phyloP scores from a whole-genome alignment of 192 early-diverging fungal species.

The Globomyces pollinis-pini region DNA sequence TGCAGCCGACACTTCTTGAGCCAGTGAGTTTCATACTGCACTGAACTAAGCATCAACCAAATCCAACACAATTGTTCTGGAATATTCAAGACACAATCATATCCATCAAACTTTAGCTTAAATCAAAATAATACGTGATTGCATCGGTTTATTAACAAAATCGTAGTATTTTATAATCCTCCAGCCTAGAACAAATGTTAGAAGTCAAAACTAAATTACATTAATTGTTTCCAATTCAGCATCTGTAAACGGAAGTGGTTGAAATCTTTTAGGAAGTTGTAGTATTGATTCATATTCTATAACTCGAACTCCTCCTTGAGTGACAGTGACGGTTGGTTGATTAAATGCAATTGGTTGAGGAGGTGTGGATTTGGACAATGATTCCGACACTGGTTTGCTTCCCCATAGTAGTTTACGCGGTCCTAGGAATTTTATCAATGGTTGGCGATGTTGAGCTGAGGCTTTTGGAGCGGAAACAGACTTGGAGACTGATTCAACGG shows the following conservation, averaged over 20 bases:
- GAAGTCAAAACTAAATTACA: too few relatives aligned
- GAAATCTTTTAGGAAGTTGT: constrained; percentile 3
- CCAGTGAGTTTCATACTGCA: too few relatives aligned
- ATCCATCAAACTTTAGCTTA: too few relatives aligned
- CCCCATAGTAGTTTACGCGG: not conserved
- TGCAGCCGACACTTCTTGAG: too few relatives aligned
- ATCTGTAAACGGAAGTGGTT: not conserved
- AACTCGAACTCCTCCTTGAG: not conserved
- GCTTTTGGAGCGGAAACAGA: not conserved
- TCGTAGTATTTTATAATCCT: too few relatives aligned
- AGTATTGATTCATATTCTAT: constrained; percentile 3
- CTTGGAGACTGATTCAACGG: not conserved
- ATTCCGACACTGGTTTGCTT: too few relatives aligned
- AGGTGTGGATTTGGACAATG: not conserved
- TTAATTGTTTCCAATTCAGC: constrained; percentile 8
- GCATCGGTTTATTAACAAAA: too few relatives aligned
- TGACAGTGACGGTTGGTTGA: not conserved
- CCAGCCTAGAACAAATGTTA: too few relatives aligned
- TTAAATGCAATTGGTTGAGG: not conserved
- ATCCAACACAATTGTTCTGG: too few relatives aligned
- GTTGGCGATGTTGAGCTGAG: not conserved
- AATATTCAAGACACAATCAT: too few relatives aligned
- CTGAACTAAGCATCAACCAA: too few relatives aligned
- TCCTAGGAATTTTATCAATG: constrained; percentile 12
- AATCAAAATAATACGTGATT: too few relatives aligned